These are phyloP conservation scores for Cordia subcordata DNA, from an alignment of 257 asterid genomes.

Conservation along the genomic window DNA sequence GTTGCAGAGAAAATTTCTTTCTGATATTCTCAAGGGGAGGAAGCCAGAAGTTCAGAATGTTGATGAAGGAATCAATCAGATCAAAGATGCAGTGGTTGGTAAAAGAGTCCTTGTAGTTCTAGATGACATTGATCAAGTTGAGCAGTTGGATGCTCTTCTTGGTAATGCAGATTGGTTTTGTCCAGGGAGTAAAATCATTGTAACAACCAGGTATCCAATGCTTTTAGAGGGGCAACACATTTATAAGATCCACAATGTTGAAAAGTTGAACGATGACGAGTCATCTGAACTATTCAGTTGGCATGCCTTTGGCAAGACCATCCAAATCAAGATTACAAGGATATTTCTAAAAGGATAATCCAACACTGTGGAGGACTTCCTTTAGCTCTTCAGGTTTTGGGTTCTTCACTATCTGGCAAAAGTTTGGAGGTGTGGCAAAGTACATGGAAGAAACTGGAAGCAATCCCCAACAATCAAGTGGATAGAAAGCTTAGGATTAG, in stretches of 20 bases:
- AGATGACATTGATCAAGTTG: constrained; percentile 24
- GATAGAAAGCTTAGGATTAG: constrained; percentile 3
- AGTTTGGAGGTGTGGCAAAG: constrained; percentile 10
- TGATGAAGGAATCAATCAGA: constrained; percentile 19
- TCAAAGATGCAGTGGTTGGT: constrained; percentile 9
- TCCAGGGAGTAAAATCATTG: constrained; percentile 2
- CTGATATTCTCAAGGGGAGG: constrained; percentile 4
- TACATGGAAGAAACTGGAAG: constrained; percentile 4
- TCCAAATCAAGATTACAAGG: neutral
- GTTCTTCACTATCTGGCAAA: constrained; percentile 12
- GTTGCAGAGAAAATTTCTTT: constrained; percentile 18
- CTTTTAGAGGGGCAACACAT: neutral
- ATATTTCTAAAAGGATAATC: constrained; percentile 3
- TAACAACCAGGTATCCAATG: constrained; percentile 1
- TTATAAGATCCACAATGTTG: neutral
- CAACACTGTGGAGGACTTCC: constrained; percentile 15
- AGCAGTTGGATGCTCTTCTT: constrained; percentile 14
- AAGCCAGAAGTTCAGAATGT: constrained; percentile 3
- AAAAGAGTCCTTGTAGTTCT: constrained; percentile 18
- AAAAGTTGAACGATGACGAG: constrained; percentile 3
- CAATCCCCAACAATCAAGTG: constrained; percentile 10
- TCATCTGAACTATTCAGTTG: constrained; percentile 12
- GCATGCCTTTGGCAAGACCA: constrained; percentile 15
- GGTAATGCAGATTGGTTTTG: constrained; percentile 13
- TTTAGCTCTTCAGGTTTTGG: constrained; percentile 15